Evolutionary conservation across 2,329 filamentous ascomycete species (phyloP).

Genomic region (Ophiocordyceps camponoti-leonardi): DNA sequence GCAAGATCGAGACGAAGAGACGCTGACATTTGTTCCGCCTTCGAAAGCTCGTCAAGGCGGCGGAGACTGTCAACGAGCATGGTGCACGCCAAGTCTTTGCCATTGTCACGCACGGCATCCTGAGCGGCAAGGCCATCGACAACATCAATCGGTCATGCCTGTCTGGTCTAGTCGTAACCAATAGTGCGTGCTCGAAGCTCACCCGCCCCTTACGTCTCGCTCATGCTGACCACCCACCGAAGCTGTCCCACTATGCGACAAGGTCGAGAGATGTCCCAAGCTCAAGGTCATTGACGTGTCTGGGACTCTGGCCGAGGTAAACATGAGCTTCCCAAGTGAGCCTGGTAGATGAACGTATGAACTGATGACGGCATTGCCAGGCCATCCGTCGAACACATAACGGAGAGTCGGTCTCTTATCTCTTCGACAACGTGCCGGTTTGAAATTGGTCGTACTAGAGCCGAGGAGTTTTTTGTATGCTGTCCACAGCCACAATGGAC

Average conservation of each 20-base stretch:
- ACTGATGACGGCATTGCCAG: slow-evolving; percentile 13
- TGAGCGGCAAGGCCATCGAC: slow-evolving; percentile 77
- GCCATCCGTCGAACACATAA: slow-evolving; percentile 54
- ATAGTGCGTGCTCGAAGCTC: slow-evolving; percentile 31
- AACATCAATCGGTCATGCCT: slow-evolving; percentile 66
- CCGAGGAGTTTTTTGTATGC: neutral
- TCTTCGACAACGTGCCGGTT: slow-evolving; percentile 49
- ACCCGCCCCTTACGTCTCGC: neutral
- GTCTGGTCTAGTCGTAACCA: slow-evolving; percentile 71
- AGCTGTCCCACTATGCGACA: slow-evolving; percentile 44
- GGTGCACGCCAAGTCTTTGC: slow-evolving; percentile 80
- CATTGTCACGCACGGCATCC: slow-evolving; percentile 86
- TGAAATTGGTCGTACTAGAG: slow-evolving; percentile 6
- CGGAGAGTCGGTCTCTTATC: slow-evolving; percentile 45
- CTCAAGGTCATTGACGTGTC: slow-evolving; percentile 87
- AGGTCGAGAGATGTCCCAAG: slow-evolving; percentile 60
- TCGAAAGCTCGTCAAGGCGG: slow-evolving; percentile 53
- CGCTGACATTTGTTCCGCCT: neutral
- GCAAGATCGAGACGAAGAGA: neutral
- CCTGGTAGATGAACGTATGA: slow-evolving; percentile 1
- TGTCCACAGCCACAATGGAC: neutral
- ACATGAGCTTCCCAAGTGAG: neutral
- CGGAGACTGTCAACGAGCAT: slow-evolving; percentile 72
- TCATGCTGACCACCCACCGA: slow-evolving; percentile 7
- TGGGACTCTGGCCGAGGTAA: slow-evolving; percentile 51